Conservation (phyloP, 2,329 filamentous ascomycete genomes). For the Botrytis galanthina region DNA sequence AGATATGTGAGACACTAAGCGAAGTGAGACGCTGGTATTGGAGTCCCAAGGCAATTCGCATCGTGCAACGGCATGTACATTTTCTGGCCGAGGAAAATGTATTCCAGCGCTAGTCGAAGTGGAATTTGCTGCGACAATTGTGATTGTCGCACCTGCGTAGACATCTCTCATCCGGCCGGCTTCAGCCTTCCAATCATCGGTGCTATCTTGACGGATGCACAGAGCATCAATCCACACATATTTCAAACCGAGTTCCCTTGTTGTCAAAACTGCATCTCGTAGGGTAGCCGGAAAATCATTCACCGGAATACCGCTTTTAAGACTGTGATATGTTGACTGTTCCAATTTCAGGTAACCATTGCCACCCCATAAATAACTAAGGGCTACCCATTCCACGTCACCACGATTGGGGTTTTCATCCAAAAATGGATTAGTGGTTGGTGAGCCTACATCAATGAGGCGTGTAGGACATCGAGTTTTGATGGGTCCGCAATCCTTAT, state of each 20-base stretch:
- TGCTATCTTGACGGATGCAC: slow-evolving; percentile 18
- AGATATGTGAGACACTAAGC: slow-evolving; percentile 16
- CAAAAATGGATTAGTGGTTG: background rate
- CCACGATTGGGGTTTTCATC: slow-evolving; percentile 9
- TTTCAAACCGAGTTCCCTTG: slow-evolving; percentile 1
- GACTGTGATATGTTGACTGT: slow-evolving; percentile 7
- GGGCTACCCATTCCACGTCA: slow-evolving; percentile 7
- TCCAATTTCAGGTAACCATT: slow-evolving; percentile 7
- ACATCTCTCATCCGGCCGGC: slow-evolving; percentile 17
- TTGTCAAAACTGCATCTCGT: slow-evolving; percentile 10
- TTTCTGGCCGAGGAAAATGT: background rate
- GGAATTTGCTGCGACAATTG: slow-evolving; percentile 15
- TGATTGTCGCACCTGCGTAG: slow-evolving; percentile 11
- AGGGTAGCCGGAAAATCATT: slow-evolving; percentile 11
- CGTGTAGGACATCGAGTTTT: slow-evolving; percentile 15
- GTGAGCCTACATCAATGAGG: slow-evolving; percentile 15
- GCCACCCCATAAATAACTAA: slow-evolving; percentile 19
- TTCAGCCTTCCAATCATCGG: slow-evolving; percentile 16
- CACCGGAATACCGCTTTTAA: slow-evolving; percentile 6
- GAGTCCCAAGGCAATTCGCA: background rate
- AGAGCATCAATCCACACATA: slow-evolving; percentile 21
- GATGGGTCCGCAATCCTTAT: slow-evolving; percentile 12
- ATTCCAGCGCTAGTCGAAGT: slow-evolving; percentile 17
- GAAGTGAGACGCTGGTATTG: slow-evolving; percentile 1
- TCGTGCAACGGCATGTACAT: background rate